Base-by-base conservation (phyloP, 441 rosid genomes). In the Cnidoscolus chayamansa region DNA sequence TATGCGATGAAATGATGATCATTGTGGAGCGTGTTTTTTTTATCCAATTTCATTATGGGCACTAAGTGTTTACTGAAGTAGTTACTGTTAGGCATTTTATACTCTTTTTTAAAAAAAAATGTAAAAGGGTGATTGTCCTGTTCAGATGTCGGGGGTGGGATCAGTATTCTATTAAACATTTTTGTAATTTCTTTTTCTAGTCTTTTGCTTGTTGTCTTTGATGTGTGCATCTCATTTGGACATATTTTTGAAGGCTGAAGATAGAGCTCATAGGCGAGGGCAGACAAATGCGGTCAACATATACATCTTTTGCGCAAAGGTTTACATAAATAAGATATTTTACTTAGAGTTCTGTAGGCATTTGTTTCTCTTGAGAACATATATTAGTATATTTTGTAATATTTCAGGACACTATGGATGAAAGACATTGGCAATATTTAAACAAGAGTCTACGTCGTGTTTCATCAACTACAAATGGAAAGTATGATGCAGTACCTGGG, bases 231-330 rank as follows among this genome's bases (percentile, higher is more conserved):
- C 30, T 49, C 68, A 32, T 68, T 71, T 66, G 43, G 57, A 70
- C 53, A 76, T 64, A 70, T 80, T 78, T 78, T 81, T 57, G 74
- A 80, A 94, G 99, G 99, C 97, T 58, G 99, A 90, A 85, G 96
- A 91, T 76, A 88, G 98, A 89, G 97, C 94, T 77, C 98, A 92
- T 75, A 83, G 99, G 83, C 86, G 87, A 76, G 99, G 99, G 67
- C 99, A 94, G 76, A 89, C 81, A 68, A 84, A 81, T 82, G 91
- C 98, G 0, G 96, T 94, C 74, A 94, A 92, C 77, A 81, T 92
- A 66, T 94, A 92, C 78, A 90, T 90, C 87, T 87, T 92, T 77
- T 88, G 89, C 79, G 98, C 97, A 72, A 89, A 88, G 96, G 98
- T 90, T 72, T 40, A 67, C 10, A 55, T 66, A 49, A 57, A 65